Conservation (phyloP, 2,329 filamentous ascomycete species). For the Xylaria arbuscula region DNA sequence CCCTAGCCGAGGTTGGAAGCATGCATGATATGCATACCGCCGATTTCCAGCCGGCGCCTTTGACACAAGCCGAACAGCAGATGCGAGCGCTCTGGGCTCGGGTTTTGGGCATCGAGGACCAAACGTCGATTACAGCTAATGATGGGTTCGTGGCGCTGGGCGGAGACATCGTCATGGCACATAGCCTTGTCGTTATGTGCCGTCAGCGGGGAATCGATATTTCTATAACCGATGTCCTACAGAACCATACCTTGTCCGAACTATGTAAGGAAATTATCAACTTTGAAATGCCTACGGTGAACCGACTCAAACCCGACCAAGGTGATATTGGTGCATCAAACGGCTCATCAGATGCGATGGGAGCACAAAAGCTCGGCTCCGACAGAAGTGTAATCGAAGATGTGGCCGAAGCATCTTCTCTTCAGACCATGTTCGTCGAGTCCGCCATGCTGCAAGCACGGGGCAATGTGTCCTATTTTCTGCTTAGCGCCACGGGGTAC, state of each 20-base stretch:
- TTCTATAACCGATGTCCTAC: conserved; percentile 57
- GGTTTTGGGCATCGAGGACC: conserved; percentile 55
- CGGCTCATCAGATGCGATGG: conserved; percentile 54
- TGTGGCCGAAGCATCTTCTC: conserved; percentile 60
- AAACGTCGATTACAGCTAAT: conserved; percentile 53
- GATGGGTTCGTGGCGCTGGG: conserved; percentile 61
- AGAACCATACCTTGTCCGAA: conserved; percentile 57
- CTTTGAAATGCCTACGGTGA: conserved; percentile 39
- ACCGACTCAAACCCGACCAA: conserved; percentile 20
- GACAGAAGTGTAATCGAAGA: conserved; percentile 58
- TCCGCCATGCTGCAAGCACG: conserved; percentile 57
- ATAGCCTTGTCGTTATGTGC: conserved; percentile 58
- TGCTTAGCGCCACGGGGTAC: conserved; percentile 60
- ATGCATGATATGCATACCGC: conserved; percentile 52
- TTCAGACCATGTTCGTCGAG: conserved; percentile 62
- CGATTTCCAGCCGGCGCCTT: conserved; percentile 58
- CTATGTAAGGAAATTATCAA: conserved; percentile 53
- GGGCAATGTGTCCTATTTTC: conserved; percentile 60
- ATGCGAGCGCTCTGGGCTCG: conserved; percentile 62
- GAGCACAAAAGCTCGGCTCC: conserved; percentile 58
- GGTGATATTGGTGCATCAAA: conserved; percentile 41
- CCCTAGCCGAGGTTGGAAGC: conserved; percentile 54
- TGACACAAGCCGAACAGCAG: conserved; percentile 60
- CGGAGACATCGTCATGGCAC: conserved; percentile 59
- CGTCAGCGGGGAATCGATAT: conserved; percentile 57